These are phyloP conservation scores for Debaryomyces robertsiae DNA, from an alignment of 1,139 yeast species.

Conservation along the genomic window DNA sequence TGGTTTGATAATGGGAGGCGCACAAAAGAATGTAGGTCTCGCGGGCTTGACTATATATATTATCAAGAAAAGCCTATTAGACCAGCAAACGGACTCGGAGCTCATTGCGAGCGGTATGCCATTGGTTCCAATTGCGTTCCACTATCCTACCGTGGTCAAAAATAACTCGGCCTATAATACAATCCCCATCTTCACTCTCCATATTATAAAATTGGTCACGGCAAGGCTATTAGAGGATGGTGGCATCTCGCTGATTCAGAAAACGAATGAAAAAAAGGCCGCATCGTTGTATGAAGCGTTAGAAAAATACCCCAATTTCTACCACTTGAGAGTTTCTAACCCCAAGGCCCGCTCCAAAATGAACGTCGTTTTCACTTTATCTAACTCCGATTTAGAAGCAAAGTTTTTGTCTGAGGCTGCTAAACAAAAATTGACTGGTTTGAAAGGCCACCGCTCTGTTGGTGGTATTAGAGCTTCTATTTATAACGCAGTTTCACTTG, in stretches of 20 bases:
- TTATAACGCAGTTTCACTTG: conserved; percentile 78
- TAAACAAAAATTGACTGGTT: conserved; percentile 59
- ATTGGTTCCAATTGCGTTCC: conserved; percentile 83
- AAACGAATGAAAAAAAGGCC: conserved; percentile 63
- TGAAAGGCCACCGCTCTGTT: conserved; percentile 95
- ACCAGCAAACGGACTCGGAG: conserved; percentile 65
- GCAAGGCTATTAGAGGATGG: conserved; percentile 64
- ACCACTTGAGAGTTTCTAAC: conserved; percentile 64
- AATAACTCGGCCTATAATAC: conserved; percentile 95
- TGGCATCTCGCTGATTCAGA: conserved; percentile 54
- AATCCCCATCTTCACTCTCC: conserved; percentile 88
- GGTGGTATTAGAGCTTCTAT: conserved; percentile 96
- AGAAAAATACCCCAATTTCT: conserved; percentile 65
- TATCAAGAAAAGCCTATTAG: conserved; percentile 75
- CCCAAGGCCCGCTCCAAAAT: conserved; percentile 69
- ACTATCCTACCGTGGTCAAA: conserved; percentile 80
- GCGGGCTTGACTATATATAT: conserved; percentile 94
- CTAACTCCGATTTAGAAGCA: conserved; percentile 61
- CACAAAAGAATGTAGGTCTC: conserved; percentile 94
- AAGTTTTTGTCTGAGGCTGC: conserved; percentile 63
- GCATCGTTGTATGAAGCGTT: conserved; percentile 60
- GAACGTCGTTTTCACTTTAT: conserved; percentile 90
- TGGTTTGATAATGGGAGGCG: conserved; percentile 92
- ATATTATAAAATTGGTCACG: conserved; percentile 78
- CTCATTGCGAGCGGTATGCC: conserved; percentile 65